These are phyloP conservation scores for Monosporascus sp. DNA, from an alignment of 2,329 filamentous ascomycete genomes.

Conservation along the genomic window DNA sequence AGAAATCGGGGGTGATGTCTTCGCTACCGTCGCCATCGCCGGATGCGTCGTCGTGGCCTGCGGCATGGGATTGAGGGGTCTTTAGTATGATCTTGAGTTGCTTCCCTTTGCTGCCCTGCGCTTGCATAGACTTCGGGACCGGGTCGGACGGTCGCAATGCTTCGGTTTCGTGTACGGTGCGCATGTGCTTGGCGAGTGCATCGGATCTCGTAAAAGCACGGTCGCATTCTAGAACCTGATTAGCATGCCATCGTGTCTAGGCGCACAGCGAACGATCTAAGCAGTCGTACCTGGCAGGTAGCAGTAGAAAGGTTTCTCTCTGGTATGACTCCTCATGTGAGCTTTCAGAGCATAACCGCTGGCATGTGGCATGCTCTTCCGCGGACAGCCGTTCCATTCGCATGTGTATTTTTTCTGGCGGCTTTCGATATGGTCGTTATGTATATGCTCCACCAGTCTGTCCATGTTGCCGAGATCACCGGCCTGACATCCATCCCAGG, in stretches of 20 bases:
- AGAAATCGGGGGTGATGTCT: constrained; percentile 52
- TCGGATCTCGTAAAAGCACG: constrained; percentile 94
- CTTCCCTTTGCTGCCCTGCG: constrained; percentile 37
- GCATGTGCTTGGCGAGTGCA: constrained; percentile 95
- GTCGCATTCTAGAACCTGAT: constrained; percentile 70
- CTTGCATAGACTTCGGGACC: constrained; percentile 64
- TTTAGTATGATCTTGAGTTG: constrained; percentile 62
- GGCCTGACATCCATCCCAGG: constrained; percentile 69
- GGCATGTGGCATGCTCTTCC: constrained; percentile 87
- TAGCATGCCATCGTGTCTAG: neutral
- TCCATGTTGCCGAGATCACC: constrained; percentile 78
- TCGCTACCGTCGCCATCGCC: constrained; percentile 53
- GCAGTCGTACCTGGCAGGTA: constrained; percentile 70
- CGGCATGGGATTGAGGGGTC: constrained; percentile 51
- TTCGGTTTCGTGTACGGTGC: constrained; percentile 96
- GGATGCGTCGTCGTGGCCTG: constrained; percentile 48
- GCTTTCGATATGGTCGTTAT: constrained; percentile 89
- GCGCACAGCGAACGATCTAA: neutral
- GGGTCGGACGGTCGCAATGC: constrained; percentile 76
- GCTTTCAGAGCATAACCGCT: constrained; percentile 94
- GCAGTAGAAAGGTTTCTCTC: constrained; percentile 98
- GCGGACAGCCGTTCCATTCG: constrained; percentile 85
- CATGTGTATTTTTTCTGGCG: constrained; percentile 97
- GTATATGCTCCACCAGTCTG: constrained; percentile 73
- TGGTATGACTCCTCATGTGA: constrained; percentile 95